Percentiles rank a stretch among this genome's conserved stretches.
Conservation (phyloP, 495 filamentous ascomycete genomes). For the Penicillium waksmanii region DNA sequence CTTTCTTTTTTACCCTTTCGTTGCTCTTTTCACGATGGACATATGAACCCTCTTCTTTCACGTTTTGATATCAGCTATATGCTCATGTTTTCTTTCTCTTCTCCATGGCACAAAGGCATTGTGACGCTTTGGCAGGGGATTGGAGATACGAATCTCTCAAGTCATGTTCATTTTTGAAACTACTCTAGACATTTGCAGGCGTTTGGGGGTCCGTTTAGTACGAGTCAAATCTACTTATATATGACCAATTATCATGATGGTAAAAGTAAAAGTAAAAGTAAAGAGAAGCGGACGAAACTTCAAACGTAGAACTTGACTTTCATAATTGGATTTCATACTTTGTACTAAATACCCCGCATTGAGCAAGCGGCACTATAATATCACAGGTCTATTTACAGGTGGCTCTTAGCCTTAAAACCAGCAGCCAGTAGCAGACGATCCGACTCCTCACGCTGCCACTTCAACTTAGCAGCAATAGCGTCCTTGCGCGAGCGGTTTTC, state of each 20-base stretch:
- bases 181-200: constrained; percentile 26
- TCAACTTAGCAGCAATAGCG: constrained; percentile 63
- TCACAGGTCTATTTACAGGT: constrained; percentile 31
- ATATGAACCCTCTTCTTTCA: constrained; percentile 9
- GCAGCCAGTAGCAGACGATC: constrained; percentile 67
- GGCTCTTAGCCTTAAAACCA: constrained; percentile 53
- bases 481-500: constrained; percentile 75
- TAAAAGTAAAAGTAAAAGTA: not conserved
- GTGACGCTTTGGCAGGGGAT: constrained; percentile 13
- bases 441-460: constrained; percentile 64
- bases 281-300: not conserved
- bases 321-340: not conserved
- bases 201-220: constrained; percentile 21
- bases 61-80: constrained; percentile 12
- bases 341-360: not conserved
- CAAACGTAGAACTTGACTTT: not conserved
- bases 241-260: not conserved
- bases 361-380: not conserved
- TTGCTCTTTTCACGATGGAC: constrained; percentile 15
- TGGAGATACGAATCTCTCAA: constrained; percentile 28
- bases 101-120: constrained; percentile 2
- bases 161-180: constrained; percentile 15
- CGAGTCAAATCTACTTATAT: constrained; percentile 14
- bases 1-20: constrained; percentile 23
- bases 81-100: constrained; percentile 6